Evolutionary conservation across 768 basidiomycete species (phyloP), one percentile per base, ranked within the genome.

Genomic region (Lactarius pseudohatsudake): DNA sequence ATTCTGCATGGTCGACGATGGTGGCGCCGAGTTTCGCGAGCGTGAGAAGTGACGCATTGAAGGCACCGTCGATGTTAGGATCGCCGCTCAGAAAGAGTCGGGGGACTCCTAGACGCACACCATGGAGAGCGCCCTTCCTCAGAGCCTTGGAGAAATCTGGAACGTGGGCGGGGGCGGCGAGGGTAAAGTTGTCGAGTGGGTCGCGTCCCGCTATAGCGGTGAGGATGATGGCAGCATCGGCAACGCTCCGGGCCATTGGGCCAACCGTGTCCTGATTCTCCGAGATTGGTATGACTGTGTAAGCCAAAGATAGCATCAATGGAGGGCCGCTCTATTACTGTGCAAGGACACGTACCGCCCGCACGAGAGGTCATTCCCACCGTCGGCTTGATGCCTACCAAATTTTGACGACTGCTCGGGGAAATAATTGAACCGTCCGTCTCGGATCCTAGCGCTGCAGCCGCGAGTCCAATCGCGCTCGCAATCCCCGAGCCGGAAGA

Each of bases 1-100:
- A 75, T 65, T 88, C 85, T 1, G 86, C 84, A 1, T 86, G 86
- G 72, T 90, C 88, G 10, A 89, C 78, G 9, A 90, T 77, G 0
- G 82, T 78, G 11, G 82, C 83, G 16, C 82, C 83, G 7, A 82
- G 75, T 3, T 66, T 64, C 3, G 75, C 73, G 22, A 84, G 72
- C 11, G 76, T 72, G 40, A 75, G 75, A 20, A 84, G 69, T 2
- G 79, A 76, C 6, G 73, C 74, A 57, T 80, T 72, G 72, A 84
- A 84, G 43, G 77, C 79, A 7, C 78, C 67, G 3, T 74, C 63
- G 36, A 77, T 72, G n/a, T 73, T 61, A 3, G 69, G n/a, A 36
- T 74, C 72, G 15, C 67, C 71, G 3, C 40, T 34, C 28, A 79
- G 75, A n/a, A 79, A 75, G 16, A 65, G 67, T 4, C 83, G 77